These are phyloP conservation scores for Musa beccarii DNA, from an alignment of 176 grass and related monocot species.

Conservation along the genomic window DNA sequence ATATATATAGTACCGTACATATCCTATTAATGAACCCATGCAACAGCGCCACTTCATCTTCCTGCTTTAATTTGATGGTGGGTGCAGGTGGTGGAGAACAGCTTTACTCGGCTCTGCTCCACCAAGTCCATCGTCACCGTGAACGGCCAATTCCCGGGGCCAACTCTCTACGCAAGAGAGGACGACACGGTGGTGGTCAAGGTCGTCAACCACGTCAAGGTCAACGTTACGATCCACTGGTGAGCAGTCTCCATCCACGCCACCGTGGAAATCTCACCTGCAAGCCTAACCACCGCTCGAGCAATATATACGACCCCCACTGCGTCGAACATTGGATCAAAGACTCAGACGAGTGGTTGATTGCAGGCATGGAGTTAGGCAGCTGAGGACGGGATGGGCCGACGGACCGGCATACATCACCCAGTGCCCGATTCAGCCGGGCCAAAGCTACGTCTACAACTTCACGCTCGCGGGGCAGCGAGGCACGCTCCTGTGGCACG, in stretches of 20 bases:
- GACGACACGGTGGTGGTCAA: background rate
- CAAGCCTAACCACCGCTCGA: background rate
- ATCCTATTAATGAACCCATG: too few species aligned
- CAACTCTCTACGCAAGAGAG: background rate
- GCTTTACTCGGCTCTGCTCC: slow-evolving; percentile 4
- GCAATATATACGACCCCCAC: background rate
- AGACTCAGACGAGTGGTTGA: background rate
- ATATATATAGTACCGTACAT: too few species aligned
- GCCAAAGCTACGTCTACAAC: slow-evolving; percentile 3
- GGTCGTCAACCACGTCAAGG: slow-evolving; percentile 4
- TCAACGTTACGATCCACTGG: slow-evolving; percentile 18
- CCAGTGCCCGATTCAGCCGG: slow-evolving; percentile 13
- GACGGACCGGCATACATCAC: slow-evolving; percentile 11
- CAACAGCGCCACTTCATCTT: background rate
- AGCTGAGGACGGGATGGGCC: slow-evolving; percentile 1
- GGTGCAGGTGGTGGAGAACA: slow-evolving; percentile 2
- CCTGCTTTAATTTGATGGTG: background rate
- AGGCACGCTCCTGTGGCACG: slow-evolving; percentile 11
- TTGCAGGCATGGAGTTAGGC: slow-evolving; percentile 15
- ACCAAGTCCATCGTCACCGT: slow-evolving; percentile 3
- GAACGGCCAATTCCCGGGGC: slow-evolving; percentile 6
- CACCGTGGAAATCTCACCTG: background rate
- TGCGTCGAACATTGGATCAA: background rate
- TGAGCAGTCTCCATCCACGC: background rate
- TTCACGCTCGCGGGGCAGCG: slow-evolving; percentile 14